A percentile compares a stretch with the other conserved stretches of the same genome.
Evolutionary conservation across 768 basidiomycete genomes (phyloP).

Genomic region (Leccinellum albellum): DNA sequence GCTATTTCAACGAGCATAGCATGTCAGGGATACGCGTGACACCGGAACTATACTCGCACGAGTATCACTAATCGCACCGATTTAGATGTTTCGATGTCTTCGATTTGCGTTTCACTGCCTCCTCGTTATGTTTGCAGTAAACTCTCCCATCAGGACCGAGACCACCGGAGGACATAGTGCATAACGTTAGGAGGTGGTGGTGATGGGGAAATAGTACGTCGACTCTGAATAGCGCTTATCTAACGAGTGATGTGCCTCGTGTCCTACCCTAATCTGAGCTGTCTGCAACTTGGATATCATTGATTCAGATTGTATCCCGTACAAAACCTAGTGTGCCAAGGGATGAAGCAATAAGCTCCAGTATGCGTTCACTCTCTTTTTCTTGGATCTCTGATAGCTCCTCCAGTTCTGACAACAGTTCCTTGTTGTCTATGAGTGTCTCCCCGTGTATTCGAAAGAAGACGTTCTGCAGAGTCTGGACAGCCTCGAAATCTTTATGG

Average conservation of each 20-base stretch:
- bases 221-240: slow-evolving; percentile 14
- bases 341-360: slow-evolving; percentile 70
- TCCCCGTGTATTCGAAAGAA: slow-evolving; percentile 87
- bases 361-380: slow-evolving; percentile 72
- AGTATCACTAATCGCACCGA: slow-evolving; percentile 33
- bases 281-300: not conserved
- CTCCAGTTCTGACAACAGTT: slow-evolving; percentile 56
- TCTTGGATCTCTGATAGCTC: slow-evolving; percentile 61
- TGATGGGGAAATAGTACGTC: not conserved
- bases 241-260: slow-evolving; percentile 10
- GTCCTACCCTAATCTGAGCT: not conserved
- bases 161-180: slow-evolving; percentile 17
- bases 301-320: slow-evolving; percentile 51
- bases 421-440: slow-evolving; percentile 64
- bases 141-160: slow-evolving; percentile 31
- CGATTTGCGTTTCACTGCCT: slow-evolving; percentile 32
- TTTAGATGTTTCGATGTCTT: slow-evolving; percentile 31
- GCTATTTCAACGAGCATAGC: slow-evolving; percentile 12
- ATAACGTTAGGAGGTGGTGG: not conserved
- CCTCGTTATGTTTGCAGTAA: slow-evolving; percentile 37
- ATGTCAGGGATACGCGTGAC: slow-evolving; percentile 4
- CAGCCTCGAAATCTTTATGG: slow-evolving; percentile 91
- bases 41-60: not conserved
- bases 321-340: slow-evolving; percentile 76
- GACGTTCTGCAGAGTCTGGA: slow-evolving; percentile 82